Evolutionary conservation across 1,139 yeast species (phyloP), one percentile per base, ranked within the genome.

Genomic region (Schwanniomyces etchellsii): DNA sequence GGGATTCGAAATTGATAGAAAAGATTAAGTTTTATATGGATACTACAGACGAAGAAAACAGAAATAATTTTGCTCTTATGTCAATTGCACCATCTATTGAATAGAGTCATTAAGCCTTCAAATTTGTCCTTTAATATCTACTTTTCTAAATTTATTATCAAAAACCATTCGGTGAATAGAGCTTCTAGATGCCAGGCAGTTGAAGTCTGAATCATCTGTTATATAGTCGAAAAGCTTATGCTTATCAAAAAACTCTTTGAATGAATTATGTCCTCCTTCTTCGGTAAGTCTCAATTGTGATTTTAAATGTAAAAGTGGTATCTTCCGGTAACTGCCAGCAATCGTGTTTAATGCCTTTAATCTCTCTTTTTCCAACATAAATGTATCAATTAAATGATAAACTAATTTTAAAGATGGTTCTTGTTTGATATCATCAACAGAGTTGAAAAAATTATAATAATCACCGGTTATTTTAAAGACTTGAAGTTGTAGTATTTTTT

Each of bases 81-180:
- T 89, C 85, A 0, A 44, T 81, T 27, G 81, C 75, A 1, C 84
- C 86, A 4, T 45, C 68, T 1, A 47, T 64, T 38, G 73, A 67
- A 36, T 67, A 41, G 13, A n/a, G 14, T 10, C 21, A 20, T 13
- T 24, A 15, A 14, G 24, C n/a, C n/a, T 10, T 28, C 20, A 32
- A 21, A 81, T 69, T 53, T 89, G 96, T 0, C 97, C 96, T 60
- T 88, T 89, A 37, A 89, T 88, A 50, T 89, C 96, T n/a, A 89
- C 78, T 48, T 73, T 81, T 36, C 65, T 72, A 42, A 72, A 72
- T 17, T 60, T 65, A 14, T 67, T 57, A 29, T 60, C 57, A 32
- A 67, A 63, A 12, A 72, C 60, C 5, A 60, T 45, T 5, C 37
- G 57, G 30, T 64, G 64, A 9, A 82, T 60, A 1, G 52, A 48